Evolutionary conservation across 1,139 yeast species (phyloP), one percentile per base, ranked within the genome.

Genomic region (Hemisphaericaspora subhashii): DNA sequence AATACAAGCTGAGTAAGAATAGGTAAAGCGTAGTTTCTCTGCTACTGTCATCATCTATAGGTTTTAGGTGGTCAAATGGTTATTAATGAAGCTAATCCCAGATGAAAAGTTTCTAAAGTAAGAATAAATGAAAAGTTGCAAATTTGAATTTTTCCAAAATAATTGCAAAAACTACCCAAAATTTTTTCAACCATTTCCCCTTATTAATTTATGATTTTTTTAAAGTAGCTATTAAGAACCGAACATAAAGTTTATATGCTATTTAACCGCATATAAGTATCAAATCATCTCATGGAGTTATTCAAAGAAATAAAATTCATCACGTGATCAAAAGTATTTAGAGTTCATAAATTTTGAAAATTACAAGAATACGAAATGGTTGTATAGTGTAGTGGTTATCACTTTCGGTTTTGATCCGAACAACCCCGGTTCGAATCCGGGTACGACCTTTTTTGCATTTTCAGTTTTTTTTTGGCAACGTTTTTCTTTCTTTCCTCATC

Each of bases 361-460:
- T 24, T n/a, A 24, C 15, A 12, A n/a, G 27, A 13, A 24, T 12
- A 24, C 12, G 12, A 27, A 27, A 15, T 9, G 64, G 64, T 58
- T 55, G 53, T 51, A 48, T 60, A 59, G 64, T 59, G 64, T 59
- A 59, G 64, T 57, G 75, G 75, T 68, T 68, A 70, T 70, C 76
- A 70, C 75, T 53, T 55, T 63, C 60, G 74, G 75, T 68, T 70
- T 62, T 70, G 75, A 68, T 83, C 89, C 90, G 82, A 68, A 73
- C 79, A 81, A 84, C 90, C 88, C 88, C 90, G 84, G 90, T 83
- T 84, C 90, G 92, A 84, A 82, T 82, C 92, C 90, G 90, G 90
- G 88, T 79, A 79, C 81, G 89, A 83, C 89, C 89, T 83, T 39
- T 54, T 54, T 68, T 61, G 50, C 44, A 21, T 8, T 23, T 15